phyloP scores from a whole-genome alignment of 257 asterid species.

The Solanum rostratum region DNA sequence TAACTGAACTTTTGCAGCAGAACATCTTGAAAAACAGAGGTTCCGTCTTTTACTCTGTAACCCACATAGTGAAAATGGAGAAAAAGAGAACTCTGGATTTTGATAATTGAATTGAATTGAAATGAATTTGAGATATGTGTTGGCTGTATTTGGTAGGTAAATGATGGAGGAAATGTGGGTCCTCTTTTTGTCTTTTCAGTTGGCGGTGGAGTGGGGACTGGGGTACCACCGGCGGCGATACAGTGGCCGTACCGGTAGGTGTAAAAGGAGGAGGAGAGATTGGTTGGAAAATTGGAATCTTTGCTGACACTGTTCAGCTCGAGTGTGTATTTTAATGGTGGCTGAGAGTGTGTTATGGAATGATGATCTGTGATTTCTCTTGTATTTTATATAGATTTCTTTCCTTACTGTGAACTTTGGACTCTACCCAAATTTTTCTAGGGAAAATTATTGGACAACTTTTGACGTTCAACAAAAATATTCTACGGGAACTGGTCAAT shows the following conservation, averaged over 20 bases:
- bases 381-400: neutral
- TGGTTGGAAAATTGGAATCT: constrained; percentile 35
- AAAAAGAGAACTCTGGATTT: neutral
- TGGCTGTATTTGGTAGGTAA: neutral
- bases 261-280: constrained; percentile 7
- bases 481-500: no score
- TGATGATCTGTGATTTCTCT: constrained; percentile 11
- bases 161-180: neutral
- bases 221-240: constrained; percentile 11
- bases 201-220: neutral
- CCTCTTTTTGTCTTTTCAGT: neutral
- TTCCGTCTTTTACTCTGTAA: neutral
- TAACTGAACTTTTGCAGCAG: constrained; percentile 42
- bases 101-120: neutral
- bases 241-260: constrained; percentile 6
- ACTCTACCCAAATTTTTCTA: neutral
- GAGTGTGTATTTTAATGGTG: constrained; percentile 12
- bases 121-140: neutral
- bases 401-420: neutral
- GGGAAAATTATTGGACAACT: neutral
- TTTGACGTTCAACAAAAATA: neutral
- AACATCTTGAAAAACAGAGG: constrained; percentile 24
- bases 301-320: constrained; percentile 21
- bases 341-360: neutral
- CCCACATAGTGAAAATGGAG: neutral